Conservation (phyloP, 805 yeast genomes). For the Yueomyces sp. region DNA sequence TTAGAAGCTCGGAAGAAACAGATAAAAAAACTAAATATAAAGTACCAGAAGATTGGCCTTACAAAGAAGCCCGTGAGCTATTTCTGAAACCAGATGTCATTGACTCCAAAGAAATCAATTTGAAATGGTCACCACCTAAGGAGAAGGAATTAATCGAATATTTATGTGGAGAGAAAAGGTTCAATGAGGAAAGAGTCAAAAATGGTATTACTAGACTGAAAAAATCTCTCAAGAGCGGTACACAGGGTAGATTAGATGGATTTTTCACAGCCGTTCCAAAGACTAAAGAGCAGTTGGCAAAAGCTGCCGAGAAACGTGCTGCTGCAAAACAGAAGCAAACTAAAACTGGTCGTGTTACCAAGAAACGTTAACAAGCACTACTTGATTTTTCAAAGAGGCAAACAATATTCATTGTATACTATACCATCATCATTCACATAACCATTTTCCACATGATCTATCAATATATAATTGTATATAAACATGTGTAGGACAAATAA, state of each 20-base stretch:
- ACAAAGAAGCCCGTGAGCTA: slow-evolving; percentile 69
- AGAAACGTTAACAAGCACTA: neutral
- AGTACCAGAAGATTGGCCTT: slow-evolving; percentile 94
- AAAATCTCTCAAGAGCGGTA: slow-evolving; percentile 73
- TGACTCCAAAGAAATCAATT: slow-evolving; percentile 42
- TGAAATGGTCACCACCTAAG: slow-evolving; percentile 87
- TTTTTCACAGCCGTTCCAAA: slow-evolving; percentile 62
- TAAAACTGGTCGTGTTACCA: neutral
- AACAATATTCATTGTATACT: no score
- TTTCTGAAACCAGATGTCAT: slow-evolving; percentile 74
- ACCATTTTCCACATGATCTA: no score
- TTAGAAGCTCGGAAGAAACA: slow-evolving; percentile 31
- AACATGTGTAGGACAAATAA: no score
- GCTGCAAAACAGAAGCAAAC: neutral
- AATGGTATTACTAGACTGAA: slow-evolving; percentile 76
- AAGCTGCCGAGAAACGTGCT: slow-evolving; percentile 11
- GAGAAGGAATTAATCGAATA: slow-evolving; percentile 70
- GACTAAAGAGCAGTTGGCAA: slow-evolving; percentile 31
- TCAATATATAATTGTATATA: no score
- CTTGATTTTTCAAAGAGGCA: no score
- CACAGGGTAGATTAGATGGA: slow-evolving; percentile 87
- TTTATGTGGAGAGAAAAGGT: slow-evolving; percentile 79
- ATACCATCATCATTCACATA: no score
- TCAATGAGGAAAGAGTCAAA: slow-evolving; percentile 82
- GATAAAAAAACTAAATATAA: slow-evolving; percentile 60